These are phyloP conservation scores for Ascoidea rubescens DNA, from an alignment of 805 yeast genomes.

Conservation along the genomic window DNA sequence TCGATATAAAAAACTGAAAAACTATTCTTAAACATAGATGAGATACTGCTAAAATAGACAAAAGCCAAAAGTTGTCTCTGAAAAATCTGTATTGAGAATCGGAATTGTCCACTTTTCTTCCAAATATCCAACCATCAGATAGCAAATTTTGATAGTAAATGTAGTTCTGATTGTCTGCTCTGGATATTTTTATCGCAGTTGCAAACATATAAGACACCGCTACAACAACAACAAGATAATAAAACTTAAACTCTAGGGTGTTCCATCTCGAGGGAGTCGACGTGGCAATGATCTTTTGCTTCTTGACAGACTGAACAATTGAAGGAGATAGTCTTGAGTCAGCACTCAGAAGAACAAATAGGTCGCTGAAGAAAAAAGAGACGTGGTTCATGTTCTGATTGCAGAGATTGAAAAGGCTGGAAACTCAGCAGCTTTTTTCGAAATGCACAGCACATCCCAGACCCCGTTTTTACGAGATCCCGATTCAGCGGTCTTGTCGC, in stretches of 20 bases:
- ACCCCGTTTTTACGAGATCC: too few relatives aligned
- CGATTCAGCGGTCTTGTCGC: too few relatives aligned
- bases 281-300: conserved; percentile 6
- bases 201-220: conserved; percentile 75
- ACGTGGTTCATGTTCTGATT: too few relatives aligned
- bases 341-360: neutral
- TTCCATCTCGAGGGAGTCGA: conserved; percentile 47
- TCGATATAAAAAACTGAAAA: conserved; percentile 13
- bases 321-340: neutral
- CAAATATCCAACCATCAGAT: conserved; percentile 79
- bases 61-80: conserved; percentile 59
- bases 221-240: conserved; percentile 44
- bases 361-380: too few relatives aligned
- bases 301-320: neutral
- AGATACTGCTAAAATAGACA: conserved; percentile 35
- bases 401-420: too few relatives aligned
- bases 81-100: conserved; percentile 84
- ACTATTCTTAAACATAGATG: conserved; percentile 41
- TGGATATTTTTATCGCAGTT: conserved; percentile 72
- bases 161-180: conserved; percentile 63
- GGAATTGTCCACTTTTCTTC: conserved; percentile 83
- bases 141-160: conserved; percentile 44
- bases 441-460: too few relatives aligned
- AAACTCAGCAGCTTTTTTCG: too few relatives aligned
- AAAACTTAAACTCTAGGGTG: conserved; percentile 62